Base-by-base conservation (phyloP, 306 rosid species). In the Lithocarpus polystachyus region DNA sequence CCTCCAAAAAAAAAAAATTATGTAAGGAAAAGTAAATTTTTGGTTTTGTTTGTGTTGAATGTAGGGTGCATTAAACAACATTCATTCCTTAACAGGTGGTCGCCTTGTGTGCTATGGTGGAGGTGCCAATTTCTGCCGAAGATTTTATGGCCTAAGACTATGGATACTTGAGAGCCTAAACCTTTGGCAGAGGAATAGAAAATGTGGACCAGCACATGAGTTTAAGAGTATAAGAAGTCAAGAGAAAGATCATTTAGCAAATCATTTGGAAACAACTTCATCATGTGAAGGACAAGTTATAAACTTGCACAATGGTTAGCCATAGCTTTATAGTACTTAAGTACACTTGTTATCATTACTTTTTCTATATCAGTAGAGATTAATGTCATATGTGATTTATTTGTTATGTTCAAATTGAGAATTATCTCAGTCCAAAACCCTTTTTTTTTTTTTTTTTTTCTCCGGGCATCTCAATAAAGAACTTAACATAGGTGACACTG, bases 141-240 rank as follows among this genome's bases (percentile, higher is more conserved):
- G 80, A 33, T 84, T 90, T 88, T 82, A 82, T 69, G 92, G 92
- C 76, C 74, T 94, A 33, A 90, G 86, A 80, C 83, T 78, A 24
- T 88, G 91, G 94, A 77, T 94, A 56, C 78, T 84, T 40, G 87
- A 94, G 81, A 89, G 77, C 68, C 75, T 92, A 52, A 86, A 75
- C 29, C 28, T 52, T 57, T 65, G 53, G 45, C 73, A 71, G 62
- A 83, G 37, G 37, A 68, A 83, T 73, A 73, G 79, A 64, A 84
- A 84, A 69, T 51, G 80, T 31, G 84, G 75, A 79, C 86, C 70
- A 14, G 26, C 72, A 15, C 85, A 72, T 73, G 87, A 82, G 54
- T 81, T 72, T 35, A 88, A 73, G 78, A 88, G 81, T 48, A 51
- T 83, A n/a, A 80, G 33, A 37, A 82, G 69, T 76, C 86, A 73